A percentile compares a stretch with the other conserved stretches of the same genome.
These are phyloP conservation scores for Dalbergia cultrata DNA, from an alignment of 306 rosid genomes.

Conservation along the genomic window DNA sequence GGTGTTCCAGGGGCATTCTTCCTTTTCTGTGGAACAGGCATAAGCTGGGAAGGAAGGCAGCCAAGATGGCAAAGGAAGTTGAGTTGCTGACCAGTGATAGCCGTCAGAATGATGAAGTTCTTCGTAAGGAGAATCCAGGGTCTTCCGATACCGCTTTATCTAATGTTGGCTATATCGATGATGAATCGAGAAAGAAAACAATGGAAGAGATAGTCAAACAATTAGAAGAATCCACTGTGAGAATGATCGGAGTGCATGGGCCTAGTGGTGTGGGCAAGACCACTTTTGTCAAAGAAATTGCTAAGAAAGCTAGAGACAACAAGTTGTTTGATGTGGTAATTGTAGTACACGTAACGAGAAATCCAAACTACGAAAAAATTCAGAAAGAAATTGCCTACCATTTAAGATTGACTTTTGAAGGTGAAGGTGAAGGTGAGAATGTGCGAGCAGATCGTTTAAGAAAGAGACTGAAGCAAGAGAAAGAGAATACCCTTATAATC, in stretches of 20 bases:
- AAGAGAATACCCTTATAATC: constrained; percentile 22
- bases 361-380: not conserved
- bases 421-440: not conserved
- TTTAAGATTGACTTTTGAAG: not conserved
- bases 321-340: not conserved
- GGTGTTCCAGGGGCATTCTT: not conserved
- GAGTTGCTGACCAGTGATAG: not conserved
- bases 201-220: not conserved
- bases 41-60: constrained; percentile 34
- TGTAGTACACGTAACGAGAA: not conserved
- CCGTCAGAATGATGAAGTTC: not conserved
- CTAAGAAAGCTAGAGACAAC: not conserved
- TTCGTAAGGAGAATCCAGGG: not conserved
- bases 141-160: not conserved
- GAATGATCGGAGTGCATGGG: constrained; percentile 26
- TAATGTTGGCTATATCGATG: not conserved
- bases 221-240: constrained; percentile 11
- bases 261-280: constrained; percentile 34
- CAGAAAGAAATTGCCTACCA: constrained; percentile 1
- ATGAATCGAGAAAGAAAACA: not conserved
- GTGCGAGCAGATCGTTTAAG: not conserved
- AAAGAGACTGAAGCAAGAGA: not conserved
- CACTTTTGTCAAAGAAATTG: constrained; percentile 12
- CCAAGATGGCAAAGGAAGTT: not conserved
- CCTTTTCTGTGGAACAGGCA: constrained; percentile 25